Conservation (phyloP, 2,329 filamentous ascomycete genomes). For the Ceratocystis diversiconidia region DNA sequence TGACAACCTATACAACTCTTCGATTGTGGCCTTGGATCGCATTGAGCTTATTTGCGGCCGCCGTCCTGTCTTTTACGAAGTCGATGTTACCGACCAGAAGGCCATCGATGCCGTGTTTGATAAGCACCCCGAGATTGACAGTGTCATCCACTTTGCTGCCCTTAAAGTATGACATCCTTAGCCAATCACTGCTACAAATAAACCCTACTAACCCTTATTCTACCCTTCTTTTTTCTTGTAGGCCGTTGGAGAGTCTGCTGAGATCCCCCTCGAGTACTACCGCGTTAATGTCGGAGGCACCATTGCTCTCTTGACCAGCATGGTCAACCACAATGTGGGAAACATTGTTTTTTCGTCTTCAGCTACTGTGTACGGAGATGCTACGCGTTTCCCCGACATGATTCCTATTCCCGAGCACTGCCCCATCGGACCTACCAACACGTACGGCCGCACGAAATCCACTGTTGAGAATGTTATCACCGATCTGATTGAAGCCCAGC, state of each 20-base stretch:
- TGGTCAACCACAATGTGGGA: constrained; percentile 78
- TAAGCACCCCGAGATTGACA: constrained; percentile 86
- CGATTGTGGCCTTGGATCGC: constrained; percentile 76
- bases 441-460: constrained; percentile 93
- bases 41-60: constrained; percentile 89
- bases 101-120: constrained; percentile 76
- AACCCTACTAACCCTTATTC: constrained; percentile 13
- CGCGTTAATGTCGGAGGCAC: constrained; percentile 90
- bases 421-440: constrained; percentile 91
- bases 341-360: constrained; percentile 99
- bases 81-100: constrained; percentile 76
- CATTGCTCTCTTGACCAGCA: constrained; percentile 69
- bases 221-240: constrained; percentile 26
- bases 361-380: constrained; percentile 95
- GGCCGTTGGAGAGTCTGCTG: constrained; percentile 90
- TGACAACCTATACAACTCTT: constrained; percentile 96
- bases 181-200: constrained; percentile 9
- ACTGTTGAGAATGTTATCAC: constrained; percentile 84
- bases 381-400: constrained; percentile 91
- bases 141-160: constrained; percentile 96
- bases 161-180: constrained; percentile 55
- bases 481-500: constrained; percentile 77
- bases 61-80: constrained; percentile 68
- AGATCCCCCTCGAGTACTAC: constrained; percentile 96
- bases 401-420: constrained; percentile 96